These are phyloP conservation scores for Berberis thunbergii DNA, from an alignment of 164 flowering plant species.

Conservation along the genomic window DNA sequence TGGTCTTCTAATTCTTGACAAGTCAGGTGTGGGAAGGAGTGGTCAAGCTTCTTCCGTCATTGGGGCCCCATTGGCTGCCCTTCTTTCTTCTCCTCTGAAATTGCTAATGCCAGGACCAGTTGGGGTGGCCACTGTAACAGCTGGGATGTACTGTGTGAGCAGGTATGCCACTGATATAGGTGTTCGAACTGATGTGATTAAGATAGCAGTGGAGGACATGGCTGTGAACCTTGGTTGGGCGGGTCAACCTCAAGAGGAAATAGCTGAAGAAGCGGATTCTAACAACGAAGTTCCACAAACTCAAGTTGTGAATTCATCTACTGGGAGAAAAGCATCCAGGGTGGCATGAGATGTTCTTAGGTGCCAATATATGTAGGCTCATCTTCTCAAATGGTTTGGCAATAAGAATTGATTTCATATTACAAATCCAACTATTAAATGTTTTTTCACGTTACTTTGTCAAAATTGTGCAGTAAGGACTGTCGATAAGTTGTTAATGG, in stretches of 20 bases:
- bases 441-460: no score
- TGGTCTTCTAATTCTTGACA: conserved; percentile 67
- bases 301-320: no score
- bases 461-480: no score
- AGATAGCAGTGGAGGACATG: conserved; percentile 89
- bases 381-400: no score
- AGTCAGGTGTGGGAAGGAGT: conserved; percentile 67
- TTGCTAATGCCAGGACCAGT: conserved; percentile 72
- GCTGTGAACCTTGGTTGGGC: conserved; percentile 61
- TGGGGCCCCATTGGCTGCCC: conserved; percentile 93
- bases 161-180: conserved; percentile 95
- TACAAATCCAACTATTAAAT: no score
- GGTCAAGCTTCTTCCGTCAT: conserved; percentile 86
- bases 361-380: no score
- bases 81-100: conserved; percentile 79
- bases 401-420: no score
- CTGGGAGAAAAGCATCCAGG: no score
- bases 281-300: no score
- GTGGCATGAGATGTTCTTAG: no score
- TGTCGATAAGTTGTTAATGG: no score
- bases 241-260: background rate
- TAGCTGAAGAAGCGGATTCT: no score
- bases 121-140: conserved; percentile 79
- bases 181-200: conserved; percentile 76
- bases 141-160: conserved; percentile 89